Evolutionary conservation across 129 eudicot genomes (phyloP).

Genomic region (Chrysanthemum lavandulifolium): DNA sequence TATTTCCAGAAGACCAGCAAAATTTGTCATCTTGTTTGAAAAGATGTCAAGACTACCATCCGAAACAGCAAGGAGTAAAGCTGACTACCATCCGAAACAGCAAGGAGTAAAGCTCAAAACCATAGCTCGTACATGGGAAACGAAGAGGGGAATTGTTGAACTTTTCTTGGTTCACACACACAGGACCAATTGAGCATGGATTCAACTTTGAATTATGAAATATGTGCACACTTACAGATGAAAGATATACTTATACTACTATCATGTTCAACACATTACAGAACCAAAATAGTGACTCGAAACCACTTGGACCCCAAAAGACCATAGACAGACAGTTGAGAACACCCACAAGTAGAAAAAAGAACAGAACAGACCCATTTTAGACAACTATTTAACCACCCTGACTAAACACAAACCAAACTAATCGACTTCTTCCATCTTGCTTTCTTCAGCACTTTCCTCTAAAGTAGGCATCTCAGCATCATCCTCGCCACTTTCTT

Average conservation of each 20-base stretch:
- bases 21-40: no score
- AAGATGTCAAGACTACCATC: no score
- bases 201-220: no score
- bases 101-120: no score
- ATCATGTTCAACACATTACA: not conserved
- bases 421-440: conserved; percentile 93
- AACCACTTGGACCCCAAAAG: not conserved
- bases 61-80: no score
- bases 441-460: conserved; percentile 78
- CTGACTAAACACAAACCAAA: not conserved
- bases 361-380: not conserved
- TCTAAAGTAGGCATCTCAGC: conserved; percentile 79
- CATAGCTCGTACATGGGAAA: no score
- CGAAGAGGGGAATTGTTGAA: no score
- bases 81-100: no score
- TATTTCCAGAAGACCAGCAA: no score
- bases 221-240: no score
- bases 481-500: conserved; percentile 59
- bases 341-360: not conserved
- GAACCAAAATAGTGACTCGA: not conserved
- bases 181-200: no score
- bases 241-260: not conserved
- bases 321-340: conserved; percentile 1
- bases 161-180: no score
- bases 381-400: not conserved